Evolutionary conservation across 352 stramenopile genomes (phyloP).

Genomic region (Phytophthora macrochlamydospora): DNA sequence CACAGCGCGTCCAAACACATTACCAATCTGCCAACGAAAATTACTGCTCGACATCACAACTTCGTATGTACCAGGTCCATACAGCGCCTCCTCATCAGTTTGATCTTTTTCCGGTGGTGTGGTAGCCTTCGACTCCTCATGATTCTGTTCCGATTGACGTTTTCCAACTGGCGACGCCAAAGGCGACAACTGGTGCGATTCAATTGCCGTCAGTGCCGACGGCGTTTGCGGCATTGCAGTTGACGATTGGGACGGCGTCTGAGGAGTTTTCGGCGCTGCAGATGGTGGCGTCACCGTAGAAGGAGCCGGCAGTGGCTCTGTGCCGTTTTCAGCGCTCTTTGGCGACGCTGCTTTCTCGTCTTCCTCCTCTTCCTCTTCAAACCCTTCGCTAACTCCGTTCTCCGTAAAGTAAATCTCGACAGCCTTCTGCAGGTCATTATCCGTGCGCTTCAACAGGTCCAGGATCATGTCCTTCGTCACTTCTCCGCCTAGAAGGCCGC

Average conservation of each 20-base stretch:
- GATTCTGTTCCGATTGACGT: slow-evolving; percentile 1
- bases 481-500: slow-evolving; percentile 74
- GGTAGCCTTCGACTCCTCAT: slow-evolving; percentile 16
- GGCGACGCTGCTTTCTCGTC: slow-evolving; percentile 34
- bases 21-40: slow-evolving; percentile 85
- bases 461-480: slow-evolving; percentile 61
- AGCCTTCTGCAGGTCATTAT: slow-evolving; percentile 74
- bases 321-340: slow-evolving; percentile 17
- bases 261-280: slow-evolving; percentile 18
- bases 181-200: slow-evolving; percentile 62
- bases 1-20: slow-evolving; percentile 82
- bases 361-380: slow-evolving; percentile 52
- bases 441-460: slow-evolving; percentile 62
- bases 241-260: slow-evolving; percentile 38
- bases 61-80: slow-evolving; percentile 77
- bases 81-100: slow-evolving; percentile 47
- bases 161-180: slow-evolving; percentile 40
- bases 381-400: slow-evolving; percentile 48
- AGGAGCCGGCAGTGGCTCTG: slow-evolving; percentile 11
- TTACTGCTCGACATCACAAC: slow-evolving; percentile 78
- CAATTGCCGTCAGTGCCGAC: slow-evolving; percentile 50
- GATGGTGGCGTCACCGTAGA: slow-evolving; percentile 29
- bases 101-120: slow-evolving; percentile 6
- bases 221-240: slow-evolving; percentile 39
- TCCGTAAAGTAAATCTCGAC: slow-evolving; percentile 85